Evolutionary conservation across 257 asterid genomes (phyloP), one percentile per base, ranked within the genome.

Genomic region (Ocimum tenuiflorum): DNA sequence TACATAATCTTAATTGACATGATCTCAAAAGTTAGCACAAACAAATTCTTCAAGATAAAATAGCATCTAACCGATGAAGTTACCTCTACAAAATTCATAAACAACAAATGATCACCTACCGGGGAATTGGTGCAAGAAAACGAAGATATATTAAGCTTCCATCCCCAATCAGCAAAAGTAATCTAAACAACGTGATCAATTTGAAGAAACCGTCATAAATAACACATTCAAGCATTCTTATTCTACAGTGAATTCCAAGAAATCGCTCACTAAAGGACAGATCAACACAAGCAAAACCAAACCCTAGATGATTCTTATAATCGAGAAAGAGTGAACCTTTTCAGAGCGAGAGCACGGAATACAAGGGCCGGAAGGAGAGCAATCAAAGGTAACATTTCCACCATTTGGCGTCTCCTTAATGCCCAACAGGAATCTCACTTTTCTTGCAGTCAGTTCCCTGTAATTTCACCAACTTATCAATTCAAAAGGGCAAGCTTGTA

Each of bases 341-440:
- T 89, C 99, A 54, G 95, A 67, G 68, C 88, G 89, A 60, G 88
- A 79, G 75, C 99, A 92, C 10, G 91, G 90, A 43, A 92, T 80
- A 74, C 99, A 92, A 62, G 99, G 97, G 39, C 99, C 99, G 19
- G 97, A 89, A 73, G 95, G 99, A 47, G 97, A 86, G 81, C 99
- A 92, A 69, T 87, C 97, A 58, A 80, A 92, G 45, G 90, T 85
- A 46, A 78, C 63, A 73, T 92, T 92, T 77, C 95, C 92, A 66
- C 97, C 97, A 76, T 60, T 77, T 7, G 94, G 88, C 41, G 84
- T 89, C 80, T 92, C 99, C 76, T 83, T 92, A 48, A 89, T 73
- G 43, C 94, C 74, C 94, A 81, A 71, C 51, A 92, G 73, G 52
- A 47, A 63, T 81, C 96, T 86, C 15, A 90, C 69, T 33, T 72